Evolutionary conservation across 164 flowering plant species (phyloP), one percentile per base, ranked within the genome.

Genomic region (Aristolochia californica): DNA sequence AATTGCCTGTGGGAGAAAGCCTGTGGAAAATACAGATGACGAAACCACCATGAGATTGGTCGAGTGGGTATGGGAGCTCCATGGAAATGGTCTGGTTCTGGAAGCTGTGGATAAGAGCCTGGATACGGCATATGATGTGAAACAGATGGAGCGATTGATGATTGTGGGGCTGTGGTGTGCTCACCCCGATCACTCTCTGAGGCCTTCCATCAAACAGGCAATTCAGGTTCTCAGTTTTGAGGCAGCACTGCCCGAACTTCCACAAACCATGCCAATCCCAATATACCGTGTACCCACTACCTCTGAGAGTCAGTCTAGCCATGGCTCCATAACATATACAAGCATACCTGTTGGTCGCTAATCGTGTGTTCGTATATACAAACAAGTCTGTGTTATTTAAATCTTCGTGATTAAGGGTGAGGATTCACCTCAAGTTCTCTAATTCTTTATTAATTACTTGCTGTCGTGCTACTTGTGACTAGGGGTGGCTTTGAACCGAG

Each of bases 1-100:
- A 22, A 71, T 80, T 24, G 83, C 70, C 0, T 71, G 72, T 47
- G 81, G 80, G 28, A 75, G 67, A 66, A 77, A 43, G 26, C 18
- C 79, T 1, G 43, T 68, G 4, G 50, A 66, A 1, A 64, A 38
- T 11, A 59, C 20, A 13, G 47, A 16, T 12, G 43, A 64, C 24
- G 66, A 70, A 17, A 56, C 48, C 53, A 13, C 56, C 40, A 25
- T 57, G 13, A 56, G 59, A 5, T 48, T 72, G 53, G 70, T 72
- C 17, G 74, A 72, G 24, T 78, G 77, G 80, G 77, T 72, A 2
- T 78, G 80, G 80, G 73, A 53, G 4, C 63, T 74, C 8, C 68
- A 76, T 55, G 80, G 75, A 15, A 59, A 7, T 4, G 77, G 71
- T 25, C 55, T 14, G 17, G 40, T 72, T 22, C 34, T 64, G 1